phyloP scores from a whole-genome alignment of 2,329 filamentous ascomycete genomes.

The Cytospora paraplurivora region DNA sequence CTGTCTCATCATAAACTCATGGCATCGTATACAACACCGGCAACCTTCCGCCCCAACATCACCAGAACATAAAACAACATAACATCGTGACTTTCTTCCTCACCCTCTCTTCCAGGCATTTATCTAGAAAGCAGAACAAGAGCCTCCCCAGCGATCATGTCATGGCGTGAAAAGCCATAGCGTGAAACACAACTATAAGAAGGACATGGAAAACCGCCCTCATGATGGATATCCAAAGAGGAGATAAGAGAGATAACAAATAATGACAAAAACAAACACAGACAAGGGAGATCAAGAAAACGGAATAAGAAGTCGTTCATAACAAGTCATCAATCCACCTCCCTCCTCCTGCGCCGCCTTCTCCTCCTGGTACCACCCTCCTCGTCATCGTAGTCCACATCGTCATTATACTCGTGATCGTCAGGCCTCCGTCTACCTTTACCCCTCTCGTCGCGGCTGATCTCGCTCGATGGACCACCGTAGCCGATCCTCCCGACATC shows the following conservation, averaged over 20 bases:
- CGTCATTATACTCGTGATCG: slow-evolving; percentile 24
- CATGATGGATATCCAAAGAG: slow-evolving; percentile 20
- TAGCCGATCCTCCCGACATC: slow-evolving; percentile 16
- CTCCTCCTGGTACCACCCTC: slow-evolving; percentile 30
- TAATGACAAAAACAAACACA: not conserved
- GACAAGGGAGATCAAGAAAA: not conserved
- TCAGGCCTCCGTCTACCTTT: slow-evolving; percentile 23
- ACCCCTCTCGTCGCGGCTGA: slow-evolving; percentile 28
- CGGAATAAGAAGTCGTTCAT: slow-evolving; percentile 6
- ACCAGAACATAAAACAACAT: not conserved
- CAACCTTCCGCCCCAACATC: not conserved
- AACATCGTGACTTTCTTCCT: not conserved
- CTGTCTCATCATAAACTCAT: no score
- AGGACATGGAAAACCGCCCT: no score
- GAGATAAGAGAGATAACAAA: not conserved
- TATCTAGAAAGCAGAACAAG: slow-evolving; percentile 13
- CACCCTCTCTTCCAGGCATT: not conserved
- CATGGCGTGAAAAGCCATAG: not conserved
- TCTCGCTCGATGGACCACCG: slow-evolving; percentile 21
- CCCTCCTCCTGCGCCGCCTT: slow-evolving; percentile 22
- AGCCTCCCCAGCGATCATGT: slow-evolving; percentile 14
- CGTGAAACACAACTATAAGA: not conserved
- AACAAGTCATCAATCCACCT: slow-evolving; percentile 20
- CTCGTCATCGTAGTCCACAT: slow-evolving; percentile 29
- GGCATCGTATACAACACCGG: not conserved